Evolutionary conservation across 192 early-diverging fungal species (phyloP).

Genomic region (Entomortierella beljakovae): DNA sequence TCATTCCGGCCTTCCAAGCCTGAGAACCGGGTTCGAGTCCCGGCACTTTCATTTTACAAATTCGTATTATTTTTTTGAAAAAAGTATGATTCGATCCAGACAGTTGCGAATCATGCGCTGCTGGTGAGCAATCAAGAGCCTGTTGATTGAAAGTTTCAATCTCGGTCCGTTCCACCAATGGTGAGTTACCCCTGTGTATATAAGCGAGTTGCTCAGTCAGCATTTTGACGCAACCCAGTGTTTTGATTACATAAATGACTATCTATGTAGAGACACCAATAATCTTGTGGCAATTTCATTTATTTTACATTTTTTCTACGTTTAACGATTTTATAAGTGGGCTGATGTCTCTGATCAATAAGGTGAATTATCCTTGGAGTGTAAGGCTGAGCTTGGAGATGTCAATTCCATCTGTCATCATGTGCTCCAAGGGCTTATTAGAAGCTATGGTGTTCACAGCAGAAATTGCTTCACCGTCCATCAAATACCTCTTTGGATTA

Average conservation of each 20-base stretch:
- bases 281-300: neutral
- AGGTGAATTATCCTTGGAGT: constrained; percentile 14
- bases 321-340: neutral
- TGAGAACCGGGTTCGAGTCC: constrained; percentile 60
- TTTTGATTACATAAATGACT: too few species aligned
- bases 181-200: too few species aligned
- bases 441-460: constrained; percentile 26
- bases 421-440: constrained; percentile 16
- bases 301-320: neutral
- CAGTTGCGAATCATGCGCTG: too few species aligned
- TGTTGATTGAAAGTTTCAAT: neutral
- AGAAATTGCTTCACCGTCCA: constrained; percentile 34
- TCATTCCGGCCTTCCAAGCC: constrained; percentile 60
- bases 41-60: constrained; percentile 47
- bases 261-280: neutral
- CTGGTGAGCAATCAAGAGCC: neutral
- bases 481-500: constrained; percentile 31
- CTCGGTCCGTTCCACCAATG: neutral
- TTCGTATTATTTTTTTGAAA: too few species aligned
- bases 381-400: constrained; percentile 46
- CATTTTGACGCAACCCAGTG: too few species aligned
- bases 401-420: constrained; percentile 44
- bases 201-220: too few species aligned
- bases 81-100: too few species aligned
- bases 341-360: too few species aligned